Percentiles rank a stretch among this genome's conserved stretches.
Conservation (phyloP, 1,284 basidiomycete genomes). For the Pseudozyma thailandica region DNA sequence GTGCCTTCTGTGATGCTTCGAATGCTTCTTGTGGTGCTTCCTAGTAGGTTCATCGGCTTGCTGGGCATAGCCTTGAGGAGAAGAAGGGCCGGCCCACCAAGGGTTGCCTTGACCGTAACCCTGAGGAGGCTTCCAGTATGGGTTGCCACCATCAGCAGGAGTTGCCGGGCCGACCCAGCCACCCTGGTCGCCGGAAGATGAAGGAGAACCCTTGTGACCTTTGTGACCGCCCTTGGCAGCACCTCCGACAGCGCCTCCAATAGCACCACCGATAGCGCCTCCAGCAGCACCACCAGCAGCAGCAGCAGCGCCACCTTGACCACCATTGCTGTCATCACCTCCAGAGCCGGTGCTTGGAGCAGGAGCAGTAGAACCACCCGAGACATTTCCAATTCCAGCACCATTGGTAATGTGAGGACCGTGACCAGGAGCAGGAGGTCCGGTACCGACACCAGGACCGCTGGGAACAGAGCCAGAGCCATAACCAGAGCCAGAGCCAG, state of each 20-base stretch:
- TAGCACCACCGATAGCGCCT: not conserved
- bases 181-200: not conserved
- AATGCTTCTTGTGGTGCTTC: not conserved
- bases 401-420: too few species aligned
- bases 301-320: not conserved
- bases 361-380: too few species aligned
- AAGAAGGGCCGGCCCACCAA: not conserved
- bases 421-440: not conserved
- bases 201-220: too few species aligned
- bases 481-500: conserved; percentile 6
- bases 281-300: conserved; percentile 4
- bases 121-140: too few species aligned
- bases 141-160: too few species aligned
- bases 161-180: conserved; percentile 1
- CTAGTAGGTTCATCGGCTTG: not conserved
- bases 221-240: too few species aligned
- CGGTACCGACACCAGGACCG: not conserved
- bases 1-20: not conserved
- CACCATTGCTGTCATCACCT: too few species aligned
- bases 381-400: too few species aligned
- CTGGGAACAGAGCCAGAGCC: too few species aligned
- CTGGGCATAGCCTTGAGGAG: conserved; percentile 1
- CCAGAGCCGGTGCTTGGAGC: too few species aligned
- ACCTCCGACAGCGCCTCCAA: too few species aligned
- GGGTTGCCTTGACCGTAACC: conserved; percentile 1